Evolutionary conservation across 2,329 filamentous ascomycete genomes (phyloP).

Genomic region (Coniochaeta sp.): DNA sequence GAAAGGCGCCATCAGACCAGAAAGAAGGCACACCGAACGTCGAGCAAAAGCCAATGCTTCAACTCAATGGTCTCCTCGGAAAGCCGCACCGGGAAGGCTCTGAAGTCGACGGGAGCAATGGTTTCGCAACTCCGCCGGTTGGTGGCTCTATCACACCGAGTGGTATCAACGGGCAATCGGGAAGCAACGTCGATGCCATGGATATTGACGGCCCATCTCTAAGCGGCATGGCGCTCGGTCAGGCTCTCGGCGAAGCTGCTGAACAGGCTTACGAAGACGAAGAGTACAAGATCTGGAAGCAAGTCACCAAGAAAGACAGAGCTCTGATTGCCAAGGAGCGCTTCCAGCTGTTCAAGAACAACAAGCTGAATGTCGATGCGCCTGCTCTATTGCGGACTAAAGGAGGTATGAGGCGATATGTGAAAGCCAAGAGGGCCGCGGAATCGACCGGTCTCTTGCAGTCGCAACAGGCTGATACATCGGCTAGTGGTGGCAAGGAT

Average conservation of each 20-base stretch:
- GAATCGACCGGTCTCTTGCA: conserved; percentile 38
- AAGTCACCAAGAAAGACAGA: conserved; percentile 94
- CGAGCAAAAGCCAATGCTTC: conserved; percentile 66
- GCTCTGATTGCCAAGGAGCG: conserved; percentile 80
- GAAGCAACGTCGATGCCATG: conserved; percentile 75
- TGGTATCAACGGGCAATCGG: conserved; percentile 59
- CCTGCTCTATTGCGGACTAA: conserved; percentile 80
- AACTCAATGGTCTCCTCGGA: conserved; percentile 56
- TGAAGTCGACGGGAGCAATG: conserved; percentile 78
- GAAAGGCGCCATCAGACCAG: conserved; percentile 65
- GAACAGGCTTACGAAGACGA: conserved; percentile 84
- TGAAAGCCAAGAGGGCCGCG: conserved; percentile 69
- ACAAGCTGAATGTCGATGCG: conserved; percentile 78
- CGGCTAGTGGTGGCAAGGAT: conserved; percentile 41
- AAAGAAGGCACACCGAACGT: conserved; percentile 72
- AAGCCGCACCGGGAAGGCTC: conserved; percentile 62
- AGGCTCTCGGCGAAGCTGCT: conserved; percentile 55
- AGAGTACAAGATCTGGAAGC: conserved; percentile 97
- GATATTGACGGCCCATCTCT: conserved; percentile 75
- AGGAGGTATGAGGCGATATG: conserved; percentile 81
- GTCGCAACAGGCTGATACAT: conserved; percentile 30
- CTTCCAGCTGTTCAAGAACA: conserved; percentile 75
- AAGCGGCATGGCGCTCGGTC: conserved; percentile 55
- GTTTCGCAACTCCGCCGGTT: conserved; percentile 74
- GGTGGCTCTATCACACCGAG: conserved; percentile 71